Percentiles rank a stretch among this genome's conserved stretches.
Conservation (phyloP, 768 basidiomycete genomes). For the Trametes coccinea region DNA sequence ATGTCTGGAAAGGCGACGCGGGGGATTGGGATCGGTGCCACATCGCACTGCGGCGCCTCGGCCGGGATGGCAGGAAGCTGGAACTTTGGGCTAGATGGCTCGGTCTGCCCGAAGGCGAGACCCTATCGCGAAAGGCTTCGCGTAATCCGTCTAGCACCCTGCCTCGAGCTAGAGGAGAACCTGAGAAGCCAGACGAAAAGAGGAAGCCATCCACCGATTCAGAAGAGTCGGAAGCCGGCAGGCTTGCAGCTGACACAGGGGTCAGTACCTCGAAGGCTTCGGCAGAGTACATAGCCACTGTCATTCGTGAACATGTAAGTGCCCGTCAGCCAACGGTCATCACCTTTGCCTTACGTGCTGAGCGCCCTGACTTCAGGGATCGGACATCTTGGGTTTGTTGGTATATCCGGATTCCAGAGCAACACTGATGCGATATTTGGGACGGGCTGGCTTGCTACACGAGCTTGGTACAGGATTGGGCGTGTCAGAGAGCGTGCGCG, state of each 20-base stretch:
- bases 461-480: constrained; percentile 30
- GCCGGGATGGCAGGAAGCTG: constrained; percentile 70
- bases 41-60: constrained; percentile 50
- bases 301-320: constrained; percentile 64
- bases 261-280: constrained; percentile 27
- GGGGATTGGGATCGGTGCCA: constrained; percentile 64
- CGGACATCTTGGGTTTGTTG: constrained; percentile 56
- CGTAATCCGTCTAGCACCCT: constrained; percentile 27
- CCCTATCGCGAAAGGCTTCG: background rate
- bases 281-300: constrained; percentile 45
- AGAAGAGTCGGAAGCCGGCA: constrained; percentile 16
- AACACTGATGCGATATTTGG: constrained; percentile 58
- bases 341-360: background rate
- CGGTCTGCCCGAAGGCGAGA: constrained; percentile 29
- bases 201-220: constrained; percentile 30
- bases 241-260: constrained; percentile 18
- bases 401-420: constrained; percentile 77
- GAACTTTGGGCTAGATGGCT: constrained; percentile 81
- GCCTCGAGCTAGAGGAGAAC: constrained; percentile 1
- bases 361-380: constrained; percentile 42
- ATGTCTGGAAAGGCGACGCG: constrained; percentile 57
- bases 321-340: background rate
- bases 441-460: constrained; percentile 43
- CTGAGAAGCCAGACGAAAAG: constrained; percentile 52
- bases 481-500: constrained; percentile 17